phyloP scores from a whole-genome alignment of 2,329 filamentous ascomycete species.

The Colletotrichum tamarilloi region DNA sequence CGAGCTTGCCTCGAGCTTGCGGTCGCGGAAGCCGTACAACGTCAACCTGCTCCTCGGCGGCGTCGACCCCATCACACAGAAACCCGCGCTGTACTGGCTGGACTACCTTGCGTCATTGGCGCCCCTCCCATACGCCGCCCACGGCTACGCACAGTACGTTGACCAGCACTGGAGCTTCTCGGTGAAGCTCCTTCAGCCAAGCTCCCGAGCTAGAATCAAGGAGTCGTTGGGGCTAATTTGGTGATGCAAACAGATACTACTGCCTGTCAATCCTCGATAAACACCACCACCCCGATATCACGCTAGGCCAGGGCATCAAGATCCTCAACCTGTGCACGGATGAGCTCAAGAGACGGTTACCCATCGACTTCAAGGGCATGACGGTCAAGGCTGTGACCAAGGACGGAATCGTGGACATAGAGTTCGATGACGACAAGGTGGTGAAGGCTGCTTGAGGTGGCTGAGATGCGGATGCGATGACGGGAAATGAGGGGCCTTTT shows the following conservation, averaged over 20 bases:
- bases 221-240: constrained; percentile 38
- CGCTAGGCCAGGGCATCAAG: constrained; percentile 89
- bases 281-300: constrained; percentile 96
- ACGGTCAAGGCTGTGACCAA: constrained; percentile 93
- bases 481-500: constrained; percentile 10
- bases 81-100: constrained; percentile 95
- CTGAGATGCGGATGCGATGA: constrained; percentile 26
- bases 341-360: constrained; percentile 95
- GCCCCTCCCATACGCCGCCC: constrained; percentile 92
- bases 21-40: constrained; percentile 93
- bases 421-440: constrained; percentile 84
- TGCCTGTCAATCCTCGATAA: constrained; percentile 98
- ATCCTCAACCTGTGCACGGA: constrained; percentile 95
- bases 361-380: constrained; percentile 99
- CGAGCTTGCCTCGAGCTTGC: constrained; percentile 89
- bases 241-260: constrained; percentile 78
- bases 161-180: constrained; percentile 32
- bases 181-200: not conserved
- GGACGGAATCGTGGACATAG: constrained; percentile 87
- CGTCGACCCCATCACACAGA: constrained; percentile 89
- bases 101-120: constrained; percentile 94
- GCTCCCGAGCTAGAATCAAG: not conserved
- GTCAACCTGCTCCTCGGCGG: constrained; percentile 97
- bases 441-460: constrained; percentile 67
- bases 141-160: constrained; percentile 94